phyloP scores from a whole-genome alignment of 2,329 filamentous ascomycete genomes.

The Gyromitra esculenta region DNA sequence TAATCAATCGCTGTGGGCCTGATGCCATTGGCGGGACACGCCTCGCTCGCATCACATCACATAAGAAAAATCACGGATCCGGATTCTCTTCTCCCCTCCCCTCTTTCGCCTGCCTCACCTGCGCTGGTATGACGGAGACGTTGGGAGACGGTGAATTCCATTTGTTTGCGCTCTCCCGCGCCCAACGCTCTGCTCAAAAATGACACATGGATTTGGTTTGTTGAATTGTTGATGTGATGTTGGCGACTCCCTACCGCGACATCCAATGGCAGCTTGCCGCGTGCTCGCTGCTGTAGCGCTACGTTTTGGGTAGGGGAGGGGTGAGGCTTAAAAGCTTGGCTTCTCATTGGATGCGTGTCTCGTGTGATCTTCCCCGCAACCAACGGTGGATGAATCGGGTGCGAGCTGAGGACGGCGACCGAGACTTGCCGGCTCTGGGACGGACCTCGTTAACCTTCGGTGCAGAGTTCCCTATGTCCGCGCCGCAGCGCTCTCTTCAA shows the following conservation, averaged over 20 bases:
- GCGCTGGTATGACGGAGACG: slow-evolving; percentile 25
- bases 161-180: slow-evolving; percentile 34
- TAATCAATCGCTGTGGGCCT: slow-evolving; percentile 24
- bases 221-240: slow-evolving; percentile 19
- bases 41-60: slow-evolving; percentile 33
- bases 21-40: slow-evolving; percentile 5
- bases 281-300: slow-evolving; percentile 40
- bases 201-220: slow-evolving; percentile 46
- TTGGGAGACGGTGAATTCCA: slow-evolving; percentile 34
- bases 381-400: slow-evolving; percentile 23
- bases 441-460: slow-evolving; percentile 7
- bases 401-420: slow-evolving; percentile 9
- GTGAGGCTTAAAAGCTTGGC: slow-evolving; percentile 49
- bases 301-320: slow-evolving; percentile 35
- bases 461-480: background rate
- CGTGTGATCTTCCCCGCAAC: slow-evolving; percentile 44
- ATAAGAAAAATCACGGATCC: slow-evolving; percentile 31
- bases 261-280: slow-evolving; percentile 46
- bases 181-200: slow-evolving; percentile 24
- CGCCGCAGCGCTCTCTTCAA: background rate
- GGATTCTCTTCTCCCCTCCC: slow-evolving; percentile 30
- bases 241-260: slow-evolving; percentile 24
- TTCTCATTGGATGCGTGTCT: slow-evolving; percentile 27
- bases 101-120: background rate
- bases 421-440: slow-evolving; percentile 32